phyloP scores from a whole-genome alignment of 306 rosid species.

The Glycine soja region DNA sequence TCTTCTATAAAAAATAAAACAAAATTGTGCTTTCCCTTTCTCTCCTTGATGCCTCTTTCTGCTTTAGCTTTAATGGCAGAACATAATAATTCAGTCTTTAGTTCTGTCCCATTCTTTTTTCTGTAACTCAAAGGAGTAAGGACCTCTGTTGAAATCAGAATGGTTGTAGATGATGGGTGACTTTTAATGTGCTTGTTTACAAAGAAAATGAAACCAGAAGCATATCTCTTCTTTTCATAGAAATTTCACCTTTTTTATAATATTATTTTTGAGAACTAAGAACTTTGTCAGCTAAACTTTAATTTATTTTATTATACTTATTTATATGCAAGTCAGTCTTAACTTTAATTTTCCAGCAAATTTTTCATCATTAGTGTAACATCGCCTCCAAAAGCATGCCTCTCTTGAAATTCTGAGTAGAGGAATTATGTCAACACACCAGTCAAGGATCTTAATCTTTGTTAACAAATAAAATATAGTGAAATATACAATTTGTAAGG shows the following conservation, averaged over 20 bases:
- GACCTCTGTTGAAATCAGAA: slow-evolving; percentile 43
- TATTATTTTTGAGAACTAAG: slow-evolving; percentile 8
- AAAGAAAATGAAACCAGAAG: slow-evolving; percentile 31
- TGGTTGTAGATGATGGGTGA: background rate
- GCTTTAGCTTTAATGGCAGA: slow-evolving; percentile 42
- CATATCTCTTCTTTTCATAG: slow-evolving; percentile 55
- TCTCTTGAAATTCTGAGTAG: slow-evolving; percentile 2
- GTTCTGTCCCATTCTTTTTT: slow-evolving; percentile 29
- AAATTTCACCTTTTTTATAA: slow-evolving; percentile 1
- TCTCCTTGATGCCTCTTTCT: slow-evolving; percentile 2
- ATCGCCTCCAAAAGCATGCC: background rate
- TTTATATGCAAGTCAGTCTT: background rate
- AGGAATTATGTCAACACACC: slow-evolving; percentile 8
- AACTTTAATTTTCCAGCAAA: slow-evolving; percentile 30
- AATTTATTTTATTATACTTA: background rate
- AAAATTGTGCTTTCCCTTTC: slow-evolving; percentile 1
- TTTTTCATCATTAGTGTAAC: slow-evolving; percentile 45
- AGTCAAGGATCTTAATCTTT: background rate
- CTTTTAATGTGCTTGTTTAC: slow-evolving; percentile 49
- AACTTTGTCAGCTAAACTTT: slow-evolving; percentile 45
- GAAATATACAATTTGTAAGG: background rate
- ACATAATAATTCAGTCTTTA: slow-evolving; percentile 12
- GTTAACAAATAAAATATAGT: background rate
- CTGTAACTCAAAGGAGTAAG: background rate
- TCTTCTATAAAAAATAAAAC: too few species aligned